Evolutionary conservation across 2,329 filamentous ascomycete genomes (phyloP).

Genomic region (Curvularia eragrostidis): DNA sequence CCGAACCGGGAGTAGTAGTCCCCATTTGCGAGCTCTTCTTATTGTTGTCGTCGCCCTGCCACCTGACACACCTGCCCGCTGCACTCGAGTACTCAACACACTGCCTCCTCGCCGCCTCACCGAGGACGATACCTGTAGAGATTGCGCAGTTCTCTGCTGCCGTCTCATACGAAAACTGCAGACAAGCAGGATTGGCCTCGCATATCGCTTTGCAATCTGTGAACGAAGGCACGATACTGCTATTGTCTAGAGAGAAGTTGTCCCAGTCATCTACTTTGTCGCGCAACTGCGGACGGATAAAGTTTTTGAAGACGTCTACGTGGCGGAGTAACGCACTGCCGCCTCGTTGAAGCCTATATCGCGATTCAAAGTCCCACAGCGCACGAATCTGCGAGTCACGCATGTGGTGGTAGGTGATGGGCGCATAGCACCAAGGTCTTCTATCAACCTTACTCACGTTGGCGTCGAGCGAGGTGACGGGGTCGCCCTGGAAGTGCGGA

Average conservation of each 20-base stretch:
- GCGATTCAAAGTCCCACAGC: conserved; percentile 55
- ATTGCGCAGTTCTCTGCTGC: conserved; percentile 1
- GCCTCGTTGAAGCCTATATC: conserved; percentile 1
- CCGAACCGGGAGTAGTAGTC: background rate
- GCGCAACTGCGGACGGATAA: conserved; percentile 6
- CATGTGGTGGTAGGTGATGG: conserved; percentile 58
- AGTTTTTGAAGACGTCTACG: conserved; percentile 16
- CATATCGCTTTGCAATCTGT: background rate
- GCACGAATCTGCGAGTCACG: conserved; percentile 50
- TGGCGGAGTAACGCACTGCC: conserved; percentile 5
- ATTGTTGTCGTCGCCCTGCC: background rate
- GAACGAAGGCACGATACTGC: background rate
- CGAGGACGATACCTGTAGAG: background rate
- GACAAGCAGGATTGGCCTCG: conserved; percentile 2
- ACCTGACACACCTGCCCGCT: conserved; percentile 6
- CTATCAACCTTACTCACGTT: conserved; percentile 27
- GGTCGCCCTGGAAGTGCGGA: conserved; percentile 32
- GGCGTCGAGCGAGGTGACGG: conserved; percentile 32
- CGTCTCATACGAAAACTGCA: conserved; percentile 11
- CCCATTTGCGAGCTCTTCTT: background rate
- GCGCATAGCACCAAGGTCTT: conserved; percentile 58
- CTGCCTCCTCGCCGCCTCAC: conserved; percentile 1
- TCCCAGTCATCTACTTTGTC: conserved; percentile 4
- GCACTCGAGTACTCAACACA: conserved; percentile 9
- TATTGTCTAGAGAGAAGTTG: conserved; percentile 4